Evolutionary conservation across 2,329 filamentous ascomycete species (phyloP), one percentile per base, ranked within the genome.

Genomic region (Podosphaera xanthii): DNA sequence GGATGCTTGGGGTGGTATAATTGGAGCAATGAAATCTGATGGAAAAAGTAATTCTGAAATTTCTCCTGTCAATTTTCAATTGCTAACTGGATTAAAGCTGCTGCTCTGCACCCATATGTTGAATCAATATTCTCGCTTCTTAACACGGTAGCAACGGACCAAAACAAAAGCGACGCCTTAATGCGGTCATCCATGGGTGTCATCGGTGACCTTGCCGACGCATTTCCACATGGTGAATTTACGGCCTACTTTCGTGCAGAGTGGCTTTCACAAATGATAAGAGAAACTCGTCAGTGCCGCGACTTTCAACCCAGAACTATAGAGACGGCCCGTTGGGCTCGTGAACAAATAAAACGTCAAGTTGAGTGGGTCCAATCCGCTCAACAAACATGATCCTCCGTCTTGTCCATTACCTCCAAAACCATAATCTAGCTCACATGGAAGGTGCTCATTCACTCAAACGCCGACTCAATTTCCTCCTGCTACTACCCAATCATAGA

Each of bases 1-100:
- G 84, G 92, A 98, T 76, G 92, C 92, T 40, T 98, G 94, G 90
- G 89, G 90, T 67, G 92, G 92, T 65, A 92, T 95, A 64, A 89
- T 98, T 69, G 83, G 91, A 70, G 89, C 92, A 58, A 89, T 97
- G 84, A 94, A 92, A 76, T 74, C 78, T 58, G 87, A 84, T 68
- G 76, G 75, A 68, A 91, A 91, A 76, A 82, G 84, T 86, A 72
- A 71, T 81, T 22, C 31, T 22, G 22, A 34, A 58, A 22, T 40
- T 64, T 58, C 71, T 73, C 66, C 69, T 58, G 56, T 60, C 59
- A 30, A 34, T 54, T 59, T 64, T 42, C 65, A 91, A 22, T 22
- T 85, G 84, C 60, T 74, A 80, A 70, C 74, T 81, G 14, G n/a
- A 35, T 40, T 12, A 10, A 1, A 55, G 52, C 52, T 34, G 31